phyloP scores from a whole-genome alignment of 768 basidiomycete species.

The Boletus rubescentipes region DNA sequence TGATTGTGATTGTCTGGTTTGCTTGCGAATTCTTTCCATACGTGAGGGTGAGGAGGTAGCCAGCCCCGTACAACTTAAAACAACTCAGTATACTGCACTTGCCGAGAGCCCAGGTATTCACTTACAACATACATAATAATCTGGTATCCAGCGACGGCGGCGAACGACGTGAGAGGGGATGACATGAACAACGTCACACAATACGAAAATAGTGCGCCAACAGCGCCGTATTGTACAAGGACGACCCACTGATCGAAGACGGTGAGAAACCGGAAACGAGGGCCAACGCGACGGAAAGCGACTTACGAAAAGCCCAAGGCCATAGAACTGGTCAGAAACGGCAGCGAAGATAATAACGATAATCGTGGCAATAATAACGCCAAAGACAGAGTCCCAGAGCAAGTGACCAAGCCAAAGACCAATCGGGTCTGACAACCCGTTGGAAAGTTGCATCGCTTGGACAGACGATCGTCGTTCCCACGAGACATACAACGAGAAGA shows the following conservation, averaged over 20 bases:
- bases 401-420: conserved; percentile 81
- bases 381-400: conserved; percentile 65
- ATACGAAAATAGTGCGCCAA: conserved; percentile 68
- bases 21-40: conserved; percentile 65
- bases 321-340: conserved; percentile 62
- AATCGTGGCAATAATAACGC: conserved; percentile 59
- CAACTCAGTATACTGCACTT: not conserved
- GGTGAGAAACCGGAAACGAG: conserved; percentile 1
- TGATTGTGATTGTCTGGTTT: conserved; percentile 52
- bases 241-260: conserved; percentile 57
- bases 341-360: conserved; percentile 61
- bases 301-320: conserved; percentile 62
- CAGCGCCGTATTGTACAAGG: conserved; percentile 67
- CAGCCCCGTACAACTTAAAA: conserved; percentile 58
- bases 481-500: conserved; percentile 76
- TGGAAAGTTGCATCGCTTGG: conserved; percentile 81
- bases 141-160: conserved; percentile 69
- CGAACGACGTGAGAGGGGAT: conserved; percentile 73
- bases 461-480: conserved; percentile 66
- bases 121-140: conserved; percentile 69
- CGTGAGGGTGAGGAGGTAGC: conserved; percentile 70
- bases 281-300: not conserved
- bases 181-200: conserved; percentile 57
- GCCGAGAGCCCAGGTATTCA: conserved; percentile 5
- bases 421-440: conserved; percentile 68